Percentiles rank a stretch among this genome's conserved stretches.
Evolutionary conservation across 2,329 filamentous ascomycete genomes (phyloP).

Genomic region (Scopulariopsis brevicaulis): DNA sequence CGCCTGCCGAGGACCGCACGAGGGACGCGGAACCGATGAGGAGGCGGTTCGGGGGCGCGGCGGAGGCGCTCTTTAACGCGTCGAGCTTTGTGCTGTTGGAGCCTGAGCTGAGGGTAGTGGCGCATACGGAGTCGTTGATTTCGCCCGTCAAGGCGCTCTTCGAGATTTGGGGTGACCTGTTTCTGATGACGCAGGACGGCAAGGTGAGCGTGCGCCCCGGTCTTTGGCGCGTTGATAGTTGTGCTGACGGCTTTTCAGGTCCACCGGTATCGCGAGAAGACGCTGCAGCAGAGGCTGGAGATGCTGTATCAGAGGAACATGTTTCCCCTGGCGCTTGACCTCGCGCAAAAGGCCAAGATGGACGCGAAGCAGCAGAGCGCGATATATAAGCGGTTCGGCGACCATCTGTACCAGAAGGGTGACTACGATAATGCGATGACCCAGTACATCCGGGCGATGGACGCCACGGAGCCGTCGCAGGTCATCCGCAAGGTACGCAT

Average conservation of each 20-base stretch:
- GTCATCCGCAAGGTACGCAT: conserved; percentile 72
- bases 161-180: conserved; percentile 83
- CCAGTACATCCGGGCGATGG: conserved; percentile 91
- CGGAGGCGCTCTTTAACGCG: conserved; percentile 74
- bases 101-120: conserved; percentile 79
- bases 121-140: conserved; percentile 76
- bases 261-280: conserved; percentile 81
- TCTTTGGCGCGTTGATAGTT: background rate
- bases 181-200: conserved; percentile 81
- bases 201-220: conserved; percentile 47
- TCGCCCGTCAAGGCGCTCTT: conserved; percentile 73
- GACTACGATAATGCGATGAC: conserved; percentile 99
- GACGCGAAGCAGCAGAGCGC: conserved; percentile 73
- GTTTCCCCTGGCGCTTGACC: conserved; percentile 80
- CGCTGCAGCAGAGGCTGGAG: conserved; percentile 80
- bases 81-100: conserved; percentile 89
- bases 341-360: conserved; percentile 81
- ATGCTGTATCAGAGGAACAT: conserved; percentile 90
- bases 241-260: conserved; percentile 37
- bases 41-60: conserved; percentile 60
- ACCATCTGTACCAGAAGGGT: conserved; percentile 87
- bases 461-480: conserved; percentile 91
- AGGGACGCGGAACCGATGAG: conserved; percentile 47
- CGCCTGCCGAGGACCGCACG: conserved; percentile 29
- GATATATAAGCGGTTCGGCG: conserved; percentile 89